Evolutionary conservation across 78 protist genomes (phyloP).

Genomic region (Dictyostelium firmibasis): DNA sequence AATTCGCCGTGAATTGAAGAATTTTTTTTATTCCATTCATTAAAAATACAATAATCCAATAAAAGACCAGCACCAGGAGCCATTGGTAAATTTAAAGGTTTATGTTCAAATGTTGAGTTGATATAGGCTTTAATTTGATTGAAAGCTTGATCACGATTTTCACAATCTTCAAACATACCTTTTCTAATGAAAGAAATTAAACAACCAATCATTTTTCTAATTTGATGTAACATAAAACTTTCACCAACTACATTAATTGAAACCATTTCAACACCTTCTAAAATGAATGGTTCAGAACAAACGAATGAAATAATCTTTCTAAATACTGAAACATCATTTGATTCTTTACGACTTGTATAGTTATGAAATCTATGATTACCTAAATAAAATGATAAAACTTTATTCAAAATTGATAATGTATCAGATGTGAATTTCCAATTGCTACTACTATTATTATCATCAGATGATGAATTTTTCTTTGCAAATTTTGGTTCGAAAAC

Average conservation of each 20-base stretch:
- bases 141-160: neutral
- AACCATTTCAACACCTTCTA: constrained; percentile 76
- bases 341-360: constrained; percentile 55
- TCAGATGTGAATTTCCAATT: constrained; percentile 29
- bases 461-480: neutral
- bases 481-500: constrained; percentile 55
- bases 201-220: constrained; percentile 84
- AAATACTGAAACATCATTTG: constrained; percentile 24
- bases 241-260: constrained; percentile 57
- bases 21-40: constrained; percentile 25
- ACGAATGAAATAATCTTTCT: constrained; percentile 56
- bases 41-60: constrained; percentile 59
- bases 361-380: constrained; percentile 79
- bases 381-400: neutral
- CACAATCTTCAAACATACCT: constrained; percentile 33
- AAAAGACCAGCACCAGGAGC: constrained; percentile 74
- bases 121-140: neutral
- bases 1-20: constrained; percentile 30
- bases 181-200: constrained; percentile 33
- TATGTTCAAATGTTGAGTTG: constrained; percentile 24
- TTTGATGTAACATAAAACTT: constrained; percentile 86
- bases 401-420: neutral
- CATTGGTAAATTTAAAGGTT: constrained; percentile 46
- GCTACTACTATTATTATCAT: neutral
- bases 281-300: constrained; percentile 71